Evolutionary conservation across 192 early-diverging fungal species (phyloP), one percentile per base, ranked within the genome.

Genomic region (Oehlia diaphana): DNA sequence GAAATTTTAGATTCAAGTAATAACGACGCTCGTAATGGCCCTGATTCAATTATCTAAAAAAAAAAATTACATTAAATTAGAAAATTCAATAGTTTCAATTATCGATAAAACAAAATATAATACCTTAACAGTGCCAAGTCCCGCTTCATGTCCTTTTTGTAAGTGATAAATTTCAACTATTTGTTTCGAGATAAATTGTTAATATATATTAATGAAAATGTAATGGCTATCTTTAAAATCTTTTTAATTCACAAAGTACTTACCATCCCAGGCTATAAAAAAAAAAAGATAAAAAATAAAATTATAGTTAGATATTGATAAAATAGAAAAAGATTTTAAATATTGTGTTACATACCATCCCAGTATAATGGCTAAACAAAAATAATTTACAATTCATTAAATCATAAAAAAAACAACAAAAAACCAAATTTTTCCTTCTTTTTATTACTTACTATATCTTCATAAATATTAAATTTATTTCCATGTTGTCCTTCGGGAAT

Each of bases 101-200:
- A 58, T 58, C 53, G 6, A 58, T 58, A 58, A 58, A 0, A 21
- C 21, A 58, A 58, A 58, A 58, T 58, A 58, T n/a, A 21, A 58
- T 4, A 87, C 87, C 72, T 85, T 81, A 10, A 91, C 81, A 1
- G 83, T 78, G 0, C 94, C 91, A 19, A 87, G 84, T 28, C 73
- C 81, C 3, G 91, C 90, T 64, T 91, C 90, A 39, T 82, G 83
- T n/a, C 88, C 88, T 81, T 96, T 99, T 80, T 98, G 95, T 31
- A 95, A 85, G 83, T 96, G 95, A 84, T 98, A 99, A 28, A 98
- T 91, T 81, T 99, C 97, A 35, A 98, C 94, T 79, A 71, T 61
- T 76, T 92, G 85, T 83, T 31, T 65, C 72, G 12, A 70, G 9
- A 42, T n/a, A 23, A 28, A 65, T 4, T 4, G 0, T n/a, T n/a